These are phyloP conservation scores for Alternaria arbusti DNA, from an alignment of 2,329 filamentous ascomycete species.

Conservation along the genomic window DNA sequence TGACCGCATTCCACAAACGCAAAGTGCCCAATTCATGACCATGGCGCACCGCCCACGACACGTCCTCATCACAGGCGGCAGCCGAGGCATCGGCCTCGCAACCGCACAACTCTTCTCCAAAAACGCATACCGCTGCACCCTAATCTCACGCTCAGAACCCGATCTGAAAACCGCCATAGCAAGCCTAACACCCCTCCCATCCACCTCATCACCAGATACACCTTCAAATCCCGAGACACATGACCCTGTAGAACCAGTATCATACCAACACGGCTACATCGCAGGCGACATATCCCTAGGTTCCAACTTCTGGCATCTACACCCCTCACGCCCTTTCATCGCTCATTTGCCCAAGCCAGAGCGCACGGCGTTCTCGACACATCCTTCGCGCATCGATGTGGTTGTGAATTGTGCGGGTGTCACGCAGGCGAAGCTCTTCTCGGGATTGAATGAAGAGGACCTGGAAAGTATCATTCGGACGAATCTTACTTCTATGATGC, in stretches of 20 bases:
- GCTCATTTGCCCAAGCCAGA: constrained; percentile 7
- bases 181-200: constrained; percentile 20
- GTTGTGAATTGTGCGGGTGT: constrained; percentile 84
- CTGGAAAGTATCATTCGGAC: constrained; percentile 68
- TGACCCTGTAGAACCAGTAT: not conserved
- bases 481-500: constrained; percentile 73
- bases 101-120: constrained; percentile 45
- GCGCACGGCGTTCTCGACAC: not conserved
- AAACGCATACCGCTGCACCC: constrained; percentile 37
- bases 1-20: not conserved
- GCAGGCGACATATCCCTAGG: constrained; percentile 31
- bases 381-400: constrained; percentile 48
- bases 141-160: constrained; percentile 38
- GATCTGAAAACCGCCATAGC: constrained; percentile 31
- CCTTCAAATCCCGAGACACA: not conserved
- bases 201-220: not conserved
- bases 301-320: constrained; percentile 31
- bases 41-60: constrained; percentile 24
- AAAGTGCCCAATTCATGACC: not conserved
- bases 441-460: constrained; percentile 57
- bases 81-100: constrained; percentile 47
- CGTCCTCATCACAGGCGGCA: constrained; percentile 48
- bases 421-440: constrained; percentile 69
- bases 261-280: constrained; percentile 31
- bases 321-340: not conserved